Evolutionary conservation across 2,329 filamentous ascomycete genomes (phyloP).

Genomic region (Xylariaceae sp.): DNA sequence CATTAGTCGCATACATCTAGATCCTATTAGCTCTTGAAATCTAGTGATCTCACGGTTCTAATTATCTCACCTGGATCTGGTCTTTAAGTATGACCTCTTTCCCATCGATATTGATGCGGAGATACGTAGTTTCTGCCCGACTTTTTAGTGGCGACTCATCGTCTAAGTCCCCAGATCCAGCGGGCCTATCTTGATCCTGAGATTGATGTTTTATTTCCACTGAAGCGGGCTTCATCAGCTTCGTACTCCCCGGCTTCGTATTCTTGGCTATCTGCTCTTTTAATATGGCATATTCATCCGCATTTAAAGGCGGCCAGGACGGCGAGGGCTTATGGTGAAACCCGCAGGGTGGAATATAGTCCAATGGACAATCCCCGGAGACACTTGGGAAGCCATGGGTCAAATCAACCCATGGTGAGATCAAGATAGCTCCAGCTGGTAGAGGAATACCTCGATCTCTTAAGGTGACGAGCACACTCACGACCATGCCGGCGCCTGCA

Average conservation of each 20-base stretch:
- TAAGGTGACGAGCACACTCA: constrained; percentile 79
- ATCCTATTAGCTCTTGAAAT: constrained; percentile 28
- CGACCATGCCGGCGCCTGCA: constrained; percentile 88
- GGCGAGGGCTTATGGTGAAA: constrained; percentile 90
- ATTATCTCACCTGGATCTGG: constrained; percentile 78
- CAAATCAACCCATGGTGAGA: constrained; percentile 95
- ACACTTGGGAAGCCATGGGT: constrained; percentile 96
- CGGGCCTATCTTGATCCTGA: constrained; percentile 29
- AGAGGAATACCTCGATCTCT: constrained; percentile 84
- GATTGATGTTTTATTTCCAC: constrained; percentile 41
- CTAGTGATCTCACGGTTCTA: not conserved
- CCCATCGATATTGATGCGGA: constrained; percentile 76
- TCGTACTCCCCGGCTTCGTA: constrained; percentile 40
- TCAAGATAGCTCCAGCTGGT: constrained; percentile 86
- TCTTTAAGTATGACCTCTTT: constrained; percentile 78
- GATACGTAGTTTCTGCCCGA: constrained; percentile 43
- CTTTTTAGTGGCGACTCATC: constrained; percentile 16
- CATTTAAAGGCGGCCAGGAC: constrained; percentile 91
- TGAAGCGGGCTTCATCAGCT: constrained; percentile 46
- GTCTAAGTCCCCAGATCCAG: constrained; percentile 21
- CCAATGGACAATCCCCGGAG: constrained; percentile 71
- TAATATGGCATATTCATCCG: constrained; percentile 70
- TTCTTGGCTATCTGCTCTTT: constrained; percentile 58
- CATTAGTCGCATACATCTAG: constrained; percentile 79
- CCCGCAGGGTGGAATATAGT: constrained; percentile 87